A percentile compares a stretch with the other conserved stretches of the same genome.
Evolutionary conservation across 257 asterid genomes (phyloP).

Genomic region (Verbena officinalis): DNA sequence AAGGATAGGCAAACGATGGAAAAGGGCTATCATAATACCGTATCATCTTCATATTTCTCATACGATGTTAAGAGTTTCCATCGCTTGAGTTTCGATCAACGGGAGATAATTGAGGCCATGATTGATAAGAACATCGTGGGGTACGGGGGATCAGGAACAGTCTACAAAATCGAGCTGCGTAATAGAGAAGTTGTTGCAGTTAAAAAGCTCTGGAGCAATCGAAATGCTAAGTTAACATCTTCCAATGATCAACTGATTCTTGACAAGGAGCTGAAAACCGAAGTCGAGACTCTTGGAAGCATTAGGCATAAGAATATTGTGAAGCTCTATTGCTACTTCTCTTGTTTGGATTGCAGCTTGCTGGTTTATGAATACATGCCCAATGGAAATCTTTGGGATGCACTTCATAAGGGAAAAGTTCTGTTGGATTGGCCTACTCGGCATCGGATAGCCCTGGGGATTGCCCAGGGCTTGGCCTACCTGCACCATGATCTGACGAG

Average conservation of each 20-base stretch:
- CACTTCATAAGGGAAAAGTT: slow-evolving; percentile 60
- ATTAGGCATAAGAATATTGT: slow-evolving; percentile 94
- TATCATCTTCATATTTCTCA: slow-evolving; percentile 63
- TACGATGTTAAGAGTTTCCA: slow-evolving; percentile 86
- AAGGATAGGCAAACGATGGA: slow-evolving; percentile 41
- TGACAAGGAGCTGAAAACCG: slow-evolving; percentile 75
- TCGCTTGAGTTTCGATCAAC: slow-evolving; percentile 69
- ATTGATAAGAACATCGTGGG: slow-evolving; percentile 93
- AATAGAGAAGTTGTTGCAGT: slow-evolving; percentile 77
- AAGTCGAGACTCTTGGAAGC: slow-evolving; percentile 91
- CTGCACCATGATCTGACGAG: slow-evolving; percentile 84
- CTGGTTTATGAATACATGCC: slow-evolving; percentile 87
- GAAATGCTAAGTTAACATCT: slow-evolving; percentile 46
- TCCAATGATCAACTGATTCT: slow-evolving; percentile 43
- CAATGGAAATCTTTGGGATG: slow-evolving; percentile 91
- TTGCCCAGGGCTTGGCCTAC: slow-evolving; percentile 90
- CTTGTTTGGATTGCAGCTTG: slow-evolving; percentile 67
- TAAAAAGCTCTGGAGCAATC: slow-evolving; percentile 80
- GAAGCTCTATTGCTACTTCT: slow-evolving; percentile 76
- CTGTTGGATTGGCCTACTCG: slow-evolving; percentile 80
- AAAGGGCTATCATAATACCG: slow-evolving; percentile 41
- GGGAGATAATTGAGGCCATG: slow-evolving; percentile 76
- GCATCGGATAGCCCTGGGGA: slow-evolving; percentile 76
- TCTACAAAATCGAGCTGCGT: slow-evolving; percentile 69
- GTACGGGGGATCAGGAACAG: slow-evolving; percentile 93